Conservation (phyloP, 2,329 filamentous ascomycete genomes). For the Mollisiaceae sp. region DNA sequence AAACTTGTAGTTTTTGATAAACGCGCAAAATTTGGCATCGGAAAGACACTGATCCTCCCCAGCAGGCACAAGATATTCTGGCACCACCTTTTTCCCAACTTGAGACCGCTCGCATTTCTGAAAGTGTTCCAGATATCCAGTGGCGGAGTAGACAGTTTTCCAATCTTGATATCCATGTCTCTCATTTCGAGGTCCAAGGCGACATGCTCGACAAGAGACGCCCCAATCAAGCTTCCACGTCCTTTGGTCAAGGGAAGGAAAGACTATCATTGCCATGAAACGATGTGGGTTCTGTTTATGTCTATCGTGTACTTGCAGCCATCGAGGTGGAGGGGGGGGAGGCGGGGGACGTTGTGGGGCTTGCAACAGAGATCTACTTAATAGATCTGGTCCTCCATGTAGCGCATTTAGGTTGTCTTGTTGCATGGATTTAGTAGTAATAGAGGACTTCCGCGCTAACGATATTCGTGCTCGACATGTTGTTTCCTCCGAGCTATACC, state of each 20-base stretch:
- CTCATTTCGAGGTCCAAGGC: conserved; percentile 23
- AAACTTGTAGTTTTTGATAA: no score
- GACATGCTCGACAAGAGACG: conserved; percentile 28
- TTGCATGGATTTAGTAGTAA: neutral
- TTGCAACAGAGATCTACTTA: conserved; percentile 9
- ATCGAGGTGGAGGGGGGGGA: neutral
- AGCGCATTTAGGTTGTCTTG: no score
- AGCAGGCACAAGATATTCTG: conserved; percentile 12
- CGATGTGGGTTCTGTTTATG: conserved; percentile 26
- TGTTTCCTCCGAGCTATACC: conserved; percentile 23
- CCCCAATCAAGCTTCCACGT: conserved; percentile 27
- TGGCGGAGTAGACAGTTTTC: conserved; percentile 22
- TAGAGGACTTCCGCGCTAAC: conserved; percentile 19
- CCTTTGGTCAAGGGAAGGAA: conserved; percentile 23
- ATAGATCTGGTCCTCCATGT: neutral
- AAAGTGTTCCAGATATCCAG: conserved; percentile 27
- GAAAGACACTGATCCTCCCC: neutral
- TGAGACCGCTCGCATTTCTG: conserved; percentile 26
- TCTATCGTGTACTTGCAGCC: conserved; percentile 10
- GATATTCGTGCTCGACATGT: conserved; percentile 21
- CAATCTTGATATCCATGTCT: conserved; percentile 21
- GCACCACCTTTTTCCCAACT: conserved; percentile 10
- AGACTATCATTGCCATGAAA: conserved; percentile 27
- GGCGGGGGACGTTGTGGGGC: neutral
- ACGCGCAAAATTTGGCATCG: no score